Base-by-base conservation (phyloP, 305 asterid species). In the Euphrasia arctica region DNA sequence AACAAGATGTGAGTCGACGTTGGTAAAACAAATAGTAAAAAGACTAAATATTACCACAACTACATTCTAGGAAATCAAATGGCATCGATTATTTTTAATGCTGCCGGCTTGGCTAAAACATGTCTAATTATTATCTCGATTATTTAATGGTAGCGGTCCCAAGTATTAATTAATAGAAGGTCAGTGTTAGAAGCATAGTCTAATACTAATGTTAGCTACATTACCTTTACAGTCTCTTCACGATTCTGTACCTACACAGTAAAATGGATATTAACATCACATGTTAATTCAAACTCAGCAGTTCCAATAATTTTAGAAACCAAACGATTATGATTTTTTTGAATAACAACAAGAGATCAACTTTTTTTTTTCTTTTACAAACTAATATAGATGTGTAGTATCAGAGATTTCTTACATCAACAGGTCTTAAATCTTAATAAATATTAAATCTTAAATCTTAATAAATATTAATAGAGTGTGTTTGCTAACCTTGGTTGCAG, bases 401-500 rank as follows among this genome's bases (percentile, higher is more conserved):
- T 9, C 45, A 43, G n/a, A 15, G 34, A 51, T 68, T 18, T 7
- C 14, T 58, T n/a, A 27, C 47, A 51, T 39, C 36, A 54, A 8
- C 14, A 68, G 47, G 67, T 3, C 13, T 62, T 31, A 28, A 42
- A 58, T 3, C 13, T 62, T 31, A 28, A 42, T 12, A 12, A 52
- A n/a, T 55, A 54, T 45, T 18, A 18, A 18, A 18, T 3, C 13
- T 62, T 31, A 28, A 42, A 58, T 3, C 13, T 62, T 31, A 28
- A 42, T 12, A 12, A 52, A n/a, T 55, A 54, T 45, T 18, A 18
- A 18, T 18, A 18, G 22, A 18, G 22, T 18, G 22, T 18, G 22
- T 18, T 18, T 18, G 57, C 56, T 78, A 41, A 84, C 93, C 91
- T 84, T 89, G 74, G 65, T 78, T 15, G 79, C 75, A 39, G 97